Evolutionary conservation across 768 basidiomycete species (phyloP), one percentile per base, ranked within the genome.

Genomic region (Suillus spraguei): DNA sequence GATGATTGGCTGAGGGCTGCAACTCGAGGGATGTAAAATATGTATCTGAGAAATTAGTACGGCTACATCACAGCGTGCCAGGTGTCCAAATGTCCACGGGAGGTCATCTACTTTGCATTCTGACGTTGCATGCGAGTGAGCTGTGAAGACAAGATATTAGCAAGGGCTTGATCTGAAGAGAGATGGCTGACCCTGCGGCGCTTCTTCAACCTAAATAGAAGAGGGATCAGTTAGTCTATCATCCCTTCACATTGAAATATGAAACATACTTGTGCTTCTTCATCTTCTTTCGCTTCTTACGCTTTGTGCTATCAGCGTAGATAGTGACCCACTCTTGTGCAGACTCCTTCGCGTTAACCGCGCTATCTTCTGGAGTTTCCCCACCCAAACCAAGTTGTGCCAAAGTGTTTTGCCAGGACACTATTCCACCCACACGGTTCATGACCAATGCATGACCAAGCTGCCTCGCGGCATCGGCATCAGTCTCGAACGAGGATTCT

Each of bases 221-320:
- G 24, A 35, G 33, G 35, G 55, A 32, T 41, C 11, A 59, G 56
- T n/a, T 65, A 63, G 39, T 64, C 33, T 56, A 28, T 32, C 24
- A 28, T 56, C 47, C 63, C 16, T n/a, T 49, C 50, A 58, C n/a
- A 41, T 63, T 60, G 50, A 49, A 9, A 60, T 32, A 33, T 32
- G 55, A 33, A 4, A 82, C 91, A 77, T 71, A 94, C 94, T 96
- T 96, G 76, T 97, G 95, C 79, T 95, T 97, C 85, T 90, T 94
- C 89, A 97, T 97, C 87, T 96, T 97, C 87, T 88, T 91, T 82
- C 87, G 82, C 69, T 87, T 83, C 82, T 95, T 95, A 75, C 92
- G 85, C 81, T 89, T 91, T 35, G 86, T 87, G 68, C 92, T 94
- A 69, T 94, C 93, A 78, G 92, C 81, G 73, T 87, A 76, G 17